These are phyloP conservation scores for Penicillium freii DNA, from an alignment of 2,329 filamentous ascomycete genomes.

Conservation along the genomic window DNA sequence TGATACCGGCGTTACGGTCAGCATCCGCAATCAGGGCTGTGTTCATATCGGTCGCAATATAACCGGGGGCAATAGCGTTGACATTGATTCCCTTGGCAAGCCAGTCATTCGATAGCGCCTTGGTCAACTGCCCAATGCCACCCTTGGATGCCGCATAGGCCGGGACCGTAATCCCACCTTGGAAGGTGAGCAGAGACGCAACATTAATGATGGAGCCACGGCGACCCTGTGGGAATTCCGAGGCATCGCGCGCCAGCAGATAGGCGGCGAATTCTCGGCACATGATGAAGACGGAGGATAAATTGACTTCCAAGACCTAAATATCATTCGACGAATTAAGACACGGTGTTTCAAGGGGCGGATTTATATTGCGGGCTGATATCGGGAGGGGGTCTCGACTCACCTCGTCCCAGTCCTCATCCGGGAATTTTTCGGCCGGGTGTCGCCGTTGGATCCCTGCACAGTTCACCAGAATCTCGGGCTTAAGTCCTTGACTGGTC, in stretches of 20 bases:
- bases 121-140: slow-evolving; percentile 40
- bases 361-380: not conserved
- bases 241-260: slow-evolving; percentile 29
- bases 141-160: slow-evolving; percentile 38
- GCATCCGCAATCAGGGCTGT: slow-evolving; percentile 71
- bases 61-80: slow-evolving; percentile 60
- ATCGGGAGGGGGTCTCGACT: slow-evolving; percentile 10
- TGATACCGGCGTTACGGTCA: slow-evolving; percentile 68
- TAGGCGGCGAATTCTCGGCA: slow-evolving; percentile 39
- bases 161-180: slow-evolving; percentile 80
- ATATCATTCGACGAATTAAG: not conserved
- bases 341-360: not conserved
- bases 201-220: slow-evolving; percentile 71
- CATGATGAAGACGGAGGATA: slow-evolving; percentile 70
- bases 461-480: slow-evolving; percentile 81
- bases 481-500: slow-evolving; percentile 50
- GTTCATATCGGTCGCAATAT: slow-evolving; percentile 70
- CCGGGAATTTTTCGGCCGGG: slow-evolving; percentile 71
- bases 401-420: slow-evolving; percentile 71
- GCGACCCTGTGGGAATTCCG: slow-evolving; percentile 30
- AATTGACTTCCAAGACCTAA: slow-evolving; percentile 79
- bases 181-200: slow-evolving; percentile 75
- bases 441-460: slow-evolving; percentile 82
- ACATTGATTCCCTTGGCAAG: slow-evolving; percentile 54
- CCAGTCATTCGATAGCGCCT: slow-evolving; percentile 55